A percentile compares a stretch with the other conserved stretches of the same genome.
Conservation (phyloP, 2,329 filamentous ascomycete species). For the Cryoendolithus antarcticus region DNA sequence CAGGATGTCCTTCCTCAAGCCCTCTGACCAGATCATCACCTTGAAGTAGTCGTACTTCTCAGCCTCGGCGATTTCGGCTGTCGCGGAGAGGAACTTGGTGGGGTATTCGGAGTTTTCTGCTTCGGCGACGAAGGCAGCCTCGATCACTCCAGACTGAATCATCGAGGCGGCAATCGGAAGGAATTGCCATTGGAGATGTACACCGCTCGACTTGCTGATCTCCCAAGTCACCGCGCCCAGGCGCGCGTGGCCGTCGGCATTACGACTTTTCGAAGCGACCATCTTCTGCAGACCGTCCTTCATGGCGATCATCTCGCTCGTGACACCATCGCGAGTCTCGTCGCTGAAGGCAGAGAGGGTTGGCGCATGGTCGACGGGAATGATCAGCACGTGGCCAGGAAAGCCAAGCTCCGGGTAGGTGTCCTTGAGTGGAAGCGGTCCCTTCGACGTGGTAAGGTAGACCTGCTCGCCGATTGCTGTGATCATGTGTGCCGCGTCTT, state of each 20-base stretch:
- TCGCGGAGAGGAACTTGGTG: constrained; percentile 30
- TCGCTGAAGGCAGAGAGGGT: constrained; percentile 58
- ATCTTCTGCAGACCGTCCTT: constrained; percentile 66
- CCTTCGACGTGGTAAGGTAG: constrained; percentile 87
- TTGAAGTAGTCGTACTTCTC: constrained; percentile 21
- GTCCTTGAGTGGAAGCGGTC: constrained; percentile 60
- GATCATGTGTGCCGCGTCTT: constrained; percentile 75
- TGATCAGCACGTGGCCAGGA: constrained; percentile 80
- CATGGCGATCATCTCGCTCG: constrained; percentile 73
- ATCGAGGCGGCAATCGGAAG: constrained; percentile 60
- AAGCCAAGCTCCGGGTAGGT: constrained; percentile 65
- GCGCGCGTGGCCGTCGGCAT: constrained; percentile 36
- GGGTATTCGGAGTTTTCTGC: constrained; percentile 62
- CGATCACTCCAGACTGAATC: constrained; percentile 61
- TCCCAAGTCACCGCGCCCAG: constrained; percentile 87
- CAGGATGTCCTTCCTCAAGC: constrained; percentile 48
- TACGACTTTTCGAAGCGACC: constrained; percentile 37
- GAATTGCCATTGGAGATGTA: constrained; percentile 92
- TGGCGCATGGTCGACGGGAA: constrained; percentile 70
- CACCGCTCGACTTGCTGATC: constrained; percentile 66
- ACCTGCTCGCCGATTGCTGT: constrained; percentile 76
- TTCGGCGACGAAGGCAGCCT: constrained; percentile 79
- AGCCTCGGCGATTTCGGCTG: constrained; percentile 14
- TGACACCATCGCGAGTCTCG: constrained; percentile 42
- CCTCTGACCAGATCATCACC: constrained; percentile 27